These are phyloP conservation scores for Thielaviopsis punctulata DNA, from an alignment of 2,329 filamentous ascomycete genomes.

Conservation along the genomic window DNA sequence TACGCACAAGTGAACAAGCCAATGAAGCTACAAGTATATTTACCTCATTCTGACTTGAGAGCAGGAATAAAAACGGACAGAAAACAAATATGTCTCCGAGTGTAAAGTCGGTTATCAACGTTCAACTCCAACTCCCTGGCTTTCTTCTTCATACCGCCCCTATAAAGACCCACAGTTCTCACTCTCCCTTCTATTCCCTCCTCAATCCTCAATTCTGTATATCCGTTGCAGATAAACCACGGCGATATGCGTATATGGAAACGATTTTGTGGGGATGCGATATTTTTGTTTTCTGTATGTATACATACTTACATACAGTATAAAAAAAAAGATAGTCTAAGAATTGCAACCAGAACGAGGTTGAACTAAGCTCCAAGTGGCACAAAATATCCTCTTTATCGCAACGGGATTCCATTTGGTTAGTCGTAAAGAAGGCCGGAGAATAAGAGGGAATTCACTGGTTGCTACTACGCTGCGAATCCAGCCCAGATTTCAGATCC, in stretches of 20 bases:
- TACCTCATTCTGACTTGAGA: background rate
- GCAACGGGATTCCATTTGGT: background rate
- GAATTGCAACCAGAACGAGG: background rate
- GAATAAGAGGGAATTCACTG: background rate
- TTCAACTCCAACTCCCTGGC: too few species aligned
- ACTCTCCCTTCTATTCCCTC: too few species aligned
- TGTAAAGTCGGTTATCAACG: background rate
- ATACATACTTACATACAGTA: too few species aligned
- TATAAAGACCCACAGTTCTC: too few species aligned
- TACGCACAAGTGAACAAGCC: background rate
- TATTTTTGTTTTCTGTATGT: too few species aligned
- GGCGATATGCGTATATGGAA: background rate
- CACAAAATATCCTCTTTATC: background rate
- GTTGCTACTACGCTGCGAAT: too few species aligned
- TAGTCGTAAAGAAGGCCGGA: background rate
- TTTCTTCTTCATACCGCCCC: too few species aligned
- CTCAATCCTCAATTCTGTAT: too few species aligned
- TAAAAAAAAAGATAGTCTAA: background rate
- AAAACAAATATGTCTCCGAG: background rate
- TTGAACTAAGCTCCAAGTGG: background rate
- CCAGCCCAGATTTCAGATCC: background rate
- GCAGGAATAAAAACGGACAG: background rate
- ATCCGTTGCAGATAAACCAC: conserved; percentile 1
- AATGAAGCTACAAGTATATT: background rate
- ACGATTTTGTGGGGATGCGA: background rate